Evolutionary conservation across 495 filamentous ascomycete species (phyloP).

Genomic region (Penicillium coprophilum): DNA sequence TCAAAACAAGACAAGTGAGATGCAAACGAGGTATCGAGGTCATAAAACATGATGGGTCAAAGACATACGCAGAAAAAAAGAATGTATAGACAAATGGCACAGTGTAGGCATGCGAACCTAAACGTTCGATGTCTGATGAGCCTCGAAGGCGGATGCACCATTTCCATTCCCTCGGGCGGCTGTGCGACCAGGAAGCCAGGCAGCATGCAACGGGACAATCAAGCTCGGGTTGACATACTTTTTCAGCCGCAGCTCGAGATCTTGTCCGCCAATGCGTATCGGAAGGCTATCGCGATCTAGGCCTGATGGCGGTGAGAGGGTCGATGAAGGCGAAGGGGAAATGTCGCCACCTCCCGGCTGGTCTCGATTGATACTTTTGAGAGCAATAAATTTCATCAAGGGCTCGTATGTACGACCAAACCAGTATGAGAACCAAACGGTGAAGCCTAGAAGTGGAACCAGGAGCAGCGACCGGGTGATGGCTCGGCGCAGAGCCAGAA

Average conservation of each 20-base stretch:
- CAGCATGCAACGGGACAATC: conserved; percentile 44
- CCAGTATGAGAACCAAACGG: conserved; percentile 81
- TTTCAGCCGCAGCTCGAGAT: conserved; percentile 42
- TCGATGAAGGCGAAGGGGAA: conserved; percentile 39
- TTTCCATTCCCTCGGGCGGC: conserved; percentile 21
- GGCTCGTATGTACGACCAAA: conserved; percentile 77
- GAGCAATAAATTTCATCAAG: conserved; percentile 85
- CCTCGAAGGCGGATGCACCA: conserved; percentile 16
- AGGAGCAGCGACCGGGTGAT: conserved; percentile 70
- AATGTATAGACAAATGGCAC: not conserved
- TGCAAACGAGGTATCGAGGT: conserved; percentile 26
- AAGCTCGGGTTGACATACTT: conserved; percentile 51
- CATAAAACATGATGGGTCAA: conserved; percentile 23
- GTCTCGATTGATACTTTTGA: conserved; percentile 73
- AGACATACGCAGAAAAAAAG: conserved; percentile 5
- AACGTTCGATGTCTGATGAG: conserved; percentile 23
- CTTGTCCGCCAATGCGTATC: conserved; percentile 40
- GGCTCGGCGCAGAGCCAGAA: conserved; percentile 71
- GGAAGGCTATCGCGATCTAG: conserved; percentile 48
- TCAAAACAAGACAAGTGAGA: conserved; percentile 4
- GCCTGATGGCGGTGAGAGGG: conserved; percentile 43
- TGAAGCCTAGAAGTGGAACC: conserved; percentile 70
- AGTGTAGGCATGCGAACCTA: not conserved
- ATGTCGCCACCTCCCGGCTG: conserved; percentile 35
- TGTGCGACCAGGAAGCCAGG: conserved; percentile 43